Conservation (phyloP, 352 stramenopile genomes). For the Phytophthora pistaciae region DNA sequence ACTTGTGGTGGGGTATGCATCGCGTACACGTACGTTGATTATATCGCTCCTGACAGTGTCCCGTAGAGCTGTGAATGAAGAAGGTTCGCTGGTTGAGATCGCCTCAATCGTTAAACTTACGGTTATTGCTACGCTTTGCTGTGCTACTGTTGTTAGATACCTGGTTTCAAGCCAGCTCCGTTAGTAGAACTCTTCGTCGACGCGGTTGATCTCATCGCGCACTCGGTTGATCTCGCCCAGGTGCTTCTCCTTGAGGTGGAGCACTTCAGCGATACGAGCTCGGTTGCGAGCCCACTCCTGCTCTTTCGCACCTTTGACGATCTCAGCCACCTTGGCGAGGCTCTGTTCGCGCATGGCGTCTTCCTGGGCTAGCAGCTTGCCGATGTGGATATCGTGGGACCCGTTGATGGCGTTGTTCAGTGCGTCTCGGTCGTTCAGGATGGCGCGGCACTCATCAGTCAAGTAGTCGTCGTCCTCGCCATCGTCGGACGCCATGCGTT, state of each 20-base stretch:
- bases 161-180: not conserved
- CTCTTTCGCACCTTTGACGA: conserved; percentile 70
- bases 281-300: conserved; percentile 82
- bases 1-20: too few relatives aligned
- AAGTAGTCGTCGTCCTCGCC: conserved; percentile 84
- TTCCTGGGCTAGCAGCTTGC: conserved; percentile 88
- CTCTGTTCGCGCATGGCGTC: conserved; percentile 87
- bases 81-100: not conserved
- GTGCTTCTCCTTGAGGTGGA: conserved; percentile 82
- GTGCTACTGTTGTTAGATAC: not conserved
- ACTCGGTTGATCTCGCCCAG: conserved; percentile 63
- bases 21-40: too few relatives aligned
- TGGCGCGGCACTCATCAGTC: conserved; percentile 80
- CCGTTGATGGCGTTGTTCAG: conserved; percentile 91
- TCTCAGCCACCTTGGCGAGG: conserved; percentile 71
- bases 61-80: not conserved
- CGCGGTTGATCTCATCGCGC: conserved; percentile 79
- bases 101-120: not conserved
- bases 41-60: too few relatives aligned
- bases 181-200: conserved; percentile 84
- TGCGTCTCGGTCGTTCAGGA: conserved; percentile 84
- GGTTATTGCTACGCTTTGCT: not conserved
- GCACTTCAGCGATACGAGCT: conserved; percentile 73
- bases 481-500: conserved; percentile 81
- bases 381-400: conserved; percentile 93